Evolutionary conservation across 768 basidiomycete genomes (phyloP).

Genomic region (Boletus tomentosulus): DNA sequence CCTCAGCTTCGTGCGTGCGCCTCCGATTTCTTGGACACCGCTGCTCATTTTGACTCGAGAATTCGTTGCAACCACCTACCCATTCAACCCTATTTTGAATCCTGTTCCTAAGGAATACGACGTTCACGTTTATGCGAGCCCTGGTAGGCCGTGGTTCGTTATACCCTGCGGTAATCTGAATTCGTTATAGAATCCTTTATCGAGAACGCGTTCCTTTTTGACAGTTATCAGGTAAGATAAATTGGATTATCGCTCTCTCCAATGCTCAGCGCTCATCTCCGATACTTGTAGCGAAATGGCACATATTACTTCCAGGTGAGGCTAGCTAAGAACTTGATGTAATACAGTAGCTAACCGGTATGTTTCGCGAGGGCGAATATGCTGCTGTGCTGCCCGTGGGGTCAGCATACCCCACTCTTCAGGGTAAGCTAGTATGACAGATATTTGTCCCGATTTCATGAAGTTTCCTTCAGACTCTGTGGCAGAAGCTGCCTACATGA

Average conservation of each 20-base stretch:
- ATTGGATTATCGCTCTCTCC: not conserved
- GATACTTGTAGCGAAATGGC: slow-evolving; percentile 45
- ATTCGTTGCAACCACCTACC: slow-evolving; percentile 51
- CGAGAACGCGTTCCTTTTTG: slow-evolving; percentile 46
- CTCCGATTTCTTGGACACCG: slow-evolving; percentile 7
- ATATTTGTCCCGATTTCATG: not conserved
- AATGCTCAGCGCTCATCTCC: not conserved
- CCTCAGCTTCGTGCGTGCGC: slow-evolving; percentile 42
- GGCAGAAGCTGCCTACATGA: slow-evolving; percentile 65
- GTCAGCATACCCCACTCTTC: slow-evolving; percentile 46
- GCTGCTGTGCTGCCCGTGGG: slow-evolving; percentile 48
- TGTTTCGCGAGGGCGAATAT: slow-evolving; percentile 44
- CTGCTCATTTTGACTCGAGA: slow-evolving; percentile 30
- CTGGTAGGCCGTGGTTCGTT: slow-evolving; percentile 15
- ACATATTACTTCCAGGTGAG: slow-evolving; percentile 48
- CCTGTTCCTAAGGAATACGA: slow-evolving; percentile 53
- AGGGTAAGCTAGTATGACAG: slow-evolving; percentile 33
- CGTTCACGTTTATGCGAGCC: slow-evolving; percentile 51
- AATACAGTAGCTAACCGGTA: not conserved
- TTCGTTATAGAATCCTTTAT: slow-evolving; percentile 34
- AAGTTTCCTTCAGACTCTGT: slow-evolving; percentile 34
- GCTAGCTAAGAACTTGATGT: not conserved
- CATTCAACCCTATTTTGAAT: slow-evolving; percentile 40
- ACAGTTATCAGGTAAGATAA: slow-evolving; percentile 34
- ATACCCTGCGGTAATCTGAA: not conserved